A percentile compares a stretch with the other conserved stretches of the same genome.
Conservation (phyloP, 345 rosid genomes). For the Lepidium africanum region DNA sequence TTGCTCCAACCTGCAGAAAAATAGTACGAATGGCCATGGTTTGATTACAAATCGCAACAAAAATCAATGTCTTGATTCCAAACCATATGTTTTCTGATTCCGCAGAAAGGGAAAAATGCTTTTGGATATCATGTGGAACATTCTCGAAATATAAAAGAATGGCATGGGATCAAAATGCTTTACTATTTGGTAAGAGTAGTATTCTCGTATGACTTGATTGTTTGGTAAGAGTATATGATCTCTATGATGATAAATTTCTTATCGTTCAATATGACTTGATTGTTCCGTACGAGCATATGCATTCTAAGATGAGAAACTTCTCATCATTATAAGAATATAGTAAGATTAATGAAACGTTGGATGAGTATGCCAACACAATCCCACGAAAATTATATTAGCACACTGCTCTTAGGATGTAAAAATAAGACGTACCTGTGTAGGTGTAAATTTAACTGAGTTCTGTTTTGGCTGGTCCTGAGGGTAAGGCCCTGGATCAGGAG, state of each 20-base stretch:
- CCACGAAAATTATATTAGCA: background rate
- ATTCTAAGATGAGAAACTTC: conserved; percentile 8
- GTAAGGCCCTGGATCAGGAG: conserved; percentile 97
- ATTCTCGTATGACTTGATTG: conserved; percentile 1
- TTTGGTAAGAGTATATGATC: background rate
- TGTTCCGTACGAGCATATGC: background rate
- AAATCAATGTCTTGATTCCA: background rate
- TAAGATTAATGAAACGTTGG: background rate
- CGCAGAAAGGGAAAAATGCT: background rate
- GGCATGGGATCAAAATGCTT: background rate
- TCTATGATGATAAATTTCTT: background rate
- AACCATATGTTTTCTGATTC: background rate
- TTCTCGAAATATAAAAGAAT: background rate
- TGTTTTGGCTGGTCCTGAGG: conserved; percentile 99
- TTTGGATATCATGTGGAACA: conserved; percentile 1
- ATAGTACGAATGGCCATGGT: background rate
- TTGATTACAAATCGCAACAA: conserved; percentile 1
- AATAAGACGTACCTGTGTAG: conserved; percentile 63
- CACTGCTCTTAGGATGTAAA: background rate
- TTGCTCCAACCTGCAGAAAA: conserved; percentile 79
- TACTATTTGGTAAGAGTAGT: background rate
- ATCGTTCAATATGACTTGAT: background rate
- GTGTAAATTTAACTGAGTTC: conserved; percentile 86
- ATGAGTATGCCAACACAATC: background rate
- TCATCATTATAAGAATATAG: background rate